A percentile compares a stretch with the other conserved stretches of the same genome.
Evolutionary conservation across 1,284 basidiomycete genomes (phyloP).

Genomic region (Termitomyces sp.): DNA sequence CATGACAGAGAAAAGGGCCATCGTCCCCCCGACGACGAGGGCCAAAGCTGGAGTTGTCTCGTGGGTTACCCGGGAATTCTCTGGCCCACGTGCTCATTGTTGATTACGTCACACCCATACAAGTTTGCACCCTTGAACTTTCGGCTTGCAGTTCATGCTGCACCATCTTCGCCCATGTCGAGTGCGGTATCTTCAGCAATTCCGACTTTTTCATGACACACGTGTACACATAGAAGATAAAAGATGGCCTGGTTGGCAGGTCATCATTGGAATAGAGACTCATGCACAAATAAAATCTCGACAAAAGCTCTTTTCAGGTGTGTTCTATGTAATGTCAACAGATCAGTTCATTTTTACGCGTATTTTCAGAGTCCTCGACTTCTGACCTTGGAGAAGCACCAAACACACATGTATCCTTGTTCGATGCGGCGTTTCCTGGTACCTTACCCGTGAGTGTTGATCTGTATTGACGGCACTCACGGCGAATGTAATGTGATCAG

Average conservation of each 20-base stretch:
- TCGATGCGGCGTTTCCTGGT: constrained; percentile 92
- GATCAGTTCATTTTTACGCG: constrained; percentile 16
- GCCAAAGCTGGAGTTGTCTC: constrained; percentile 9
- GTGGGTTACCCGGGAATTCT: not conserved
- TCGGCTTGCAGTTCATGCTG: constrained; percentile 16
- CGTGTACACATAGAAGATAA: constrained; percentile 31
- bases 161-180: constrained; percentile 17
- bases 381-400: constrained; percentile 49
- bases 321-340: constrained; percentile 20
- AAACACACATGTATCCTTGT: constrained; percentile 77
- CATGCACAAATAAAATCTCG: constrained; percentile 91
- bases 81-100: constrained; percentile 9
- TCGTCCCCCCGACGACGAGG: constrained; percentile 22
- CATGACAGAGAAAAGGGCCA: constrained; percentile 18
- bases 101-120: constrained; percentile 11
- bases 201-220: constrained; percentile 26
- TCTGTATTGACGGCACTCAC: not conserved
- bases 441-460: constrained; percentile 72
- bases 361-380: constrained; percentile 41
- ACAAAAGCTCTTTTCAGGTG: constrained; percentile 87
- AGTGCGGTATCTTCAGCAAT: constrained; percentile 18
- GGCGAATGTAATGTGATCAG: constrained; percentile 33
- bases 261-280: constrained; percentile 92
- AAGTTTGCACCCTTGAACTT: not conserved
- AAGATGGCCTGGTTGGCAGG: constrained; percentile 67